Conservation (phyloP, 768 basidiomycete genomes). For the Cubamyces sp. region DNA sequence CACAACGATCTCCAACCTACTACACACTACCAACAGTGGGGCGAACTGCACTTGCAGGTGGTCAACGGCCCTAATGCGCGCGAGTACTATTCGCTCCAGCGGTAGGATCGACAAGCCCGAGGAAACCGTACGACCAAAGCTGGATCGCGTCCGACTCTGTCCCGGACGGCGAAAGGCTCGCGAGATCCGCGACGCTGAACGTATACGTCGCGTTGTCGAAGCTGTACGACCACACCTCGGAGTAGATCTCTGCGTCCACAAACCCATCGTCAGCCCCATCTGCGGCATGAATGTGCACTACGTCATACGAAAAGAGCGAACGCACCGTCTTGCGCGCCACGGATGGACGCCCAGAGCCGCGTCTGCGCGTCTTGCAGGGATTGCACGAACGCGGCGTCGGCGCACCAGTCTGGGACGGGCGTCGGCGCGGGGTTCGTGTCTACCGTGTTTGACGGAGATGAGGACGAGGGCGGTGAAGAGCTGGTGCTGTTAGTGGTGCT, state of each 20-base stretch:
- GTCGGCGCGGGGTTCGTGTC: conserved; percentile 1
- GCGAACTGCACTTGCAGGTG: too few species aligned
- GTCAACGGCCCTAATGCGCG: too few species aligned
- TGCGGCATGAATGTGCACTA: too few species aligned
- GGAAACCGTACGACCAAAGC: conserved; percentile 48
- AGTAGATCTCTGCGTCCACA: conserved; percentile 37
- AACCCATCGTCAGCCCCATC: neutral
- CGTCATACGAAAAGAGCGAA: too few species aligned
- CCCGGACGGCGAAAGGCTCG: conserved; percentile 42
- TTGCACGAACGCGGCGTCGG: conserved; percentile 38
- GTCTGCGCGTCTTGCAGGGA: conserved; percentile 41
- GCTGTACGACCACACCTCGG: conserved; percentile 46
- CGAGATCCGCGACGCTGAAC: conserved; percentile 46
- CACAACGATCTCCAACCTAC: too few species aligned
- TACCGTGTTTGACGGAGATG: conserved; percentile 19
- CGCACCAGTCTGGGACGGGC: conserved; percentile 43
- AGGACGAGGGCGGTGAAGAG: too few species aligned
- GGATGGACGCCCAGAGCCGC: conserved; percentile 19
- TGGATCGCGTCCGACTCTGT: conserved; percentile 50
- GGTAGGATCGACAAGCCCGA: conserved; percentile 41
- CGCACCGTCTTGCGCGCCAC: conserved; percentile 24
- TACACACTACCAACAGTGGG: too few species aligned
- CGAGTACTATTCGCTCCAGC: too few species aligned
- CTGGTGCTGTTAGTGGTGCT: conserved; percentile 23
- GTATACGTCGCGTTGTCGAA: conserved; percentile 40